phyloP scores from a whole-genome alignment of 768 basidiomycete species.

The Saitozyma podzolica region DNA sequence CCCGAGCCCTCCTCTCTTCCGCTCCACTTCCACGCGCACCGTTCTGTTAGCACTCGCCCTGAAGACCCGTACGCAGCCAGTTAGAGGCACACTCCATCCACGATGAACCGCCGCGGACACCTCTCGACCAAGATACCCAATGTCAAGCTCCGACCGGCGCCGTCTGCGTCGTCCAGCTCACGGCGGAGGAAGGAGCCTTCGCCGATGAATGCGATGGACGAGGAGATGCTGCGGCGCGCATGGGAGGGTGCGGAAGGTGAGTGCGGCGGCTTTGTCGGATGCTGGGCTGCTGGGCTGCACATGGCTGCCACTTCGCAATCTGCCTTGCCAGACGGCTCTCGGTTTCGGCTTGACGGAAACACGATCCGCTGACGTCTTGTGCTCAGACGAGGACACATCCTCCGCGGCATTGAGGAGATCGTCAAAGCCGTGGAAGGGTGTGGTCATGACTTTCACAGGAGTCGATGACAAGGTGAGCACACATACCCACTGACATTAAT shows the following conservation, averaged over 20 bases:
- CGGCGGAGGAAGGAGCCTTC: conserved; percentile 14
- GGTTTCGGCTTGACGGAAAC: too few species aligned
- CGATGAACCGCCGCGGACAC: conserved; percentile 50
- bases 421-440: conserved; percentile 32
- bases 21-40: too few species aligned
- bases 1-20: too few species aligned
- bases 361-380: too few species aligned
- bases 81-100: not conserved
- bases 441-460: conserved; percentile 41
- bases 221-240: conserved; percentile 32
- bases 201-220: conserved; percentile 38
- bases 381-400: conserved; percentile 31
- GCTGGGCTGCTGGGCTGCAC: conserved; percentile 1
- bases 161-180: conserved; percentile 10
- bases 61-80: too few species aligned
- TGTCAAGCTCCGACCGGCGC: conserved; percentile 53
- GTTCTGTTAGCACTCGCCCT: too few species aligned
- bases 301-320: too few species aligned
- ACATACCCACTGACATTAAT: not conserved
- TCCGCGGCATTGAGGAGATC: conserved; percentile 22
- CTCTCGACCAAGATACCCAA: conserved; percentile 52
- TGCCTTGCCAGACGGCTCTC: too few species aligned
- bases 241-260: conserved; percentile 37
- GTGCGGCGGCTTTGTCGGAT: conserved; percentile 4
- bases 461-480: conserved; percentile 39